Evolutionary conservation across 1,139 yeast genomes (phyloP), one percentile per base, ranked within the genome.

Genomic region (Blastobotrys malaysiensis): DNA sequence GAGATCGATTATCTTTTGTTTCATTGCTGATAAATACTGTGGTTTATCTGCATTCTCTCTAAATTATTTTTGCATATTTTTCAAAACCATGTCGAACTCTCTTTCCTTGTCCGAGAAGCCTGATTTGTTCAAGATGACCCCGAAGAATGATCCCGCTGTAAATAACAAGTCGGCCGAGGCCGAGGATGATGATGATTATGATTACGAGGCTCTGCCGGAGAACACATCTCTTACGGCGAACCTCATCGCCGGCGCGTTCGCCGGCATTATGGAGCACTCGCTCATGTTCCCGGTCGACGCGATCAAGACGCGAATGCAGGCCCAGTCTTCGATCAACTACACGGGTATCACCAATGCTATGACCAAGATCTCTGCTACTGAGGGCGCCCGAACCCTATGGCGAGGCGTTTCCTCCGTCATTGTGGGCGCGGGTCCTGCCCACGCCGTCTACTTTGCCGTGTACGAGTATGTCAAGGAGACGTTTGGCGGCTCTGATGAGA

Each of bases 371-470:
- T 79, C 90, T 18, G 81, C 96, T 14, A 78, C 87, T n/a, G 99
- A 93, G 70, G 99, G 99, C 1, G 88, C 95, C 2, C 70, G 82
- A 56, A 88, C 96, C 1, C 79, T 91, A 48, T 93, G 98, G 97
- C 78, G 96, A 67, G 99, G 99, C 57, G 90, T 93, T 36, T 84
- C 93, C 14, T 88, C 97, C 1, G 96, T 95, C 60, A 83, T 91
- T 9, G 69, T 93, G 59, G 99, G 99, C 46, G 98, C 99, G n/a
- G 99, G 99, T 4, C 99, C 99, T 1, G 98, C 99, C 9, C 99
- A 93, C 73, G 99, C 99, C 1, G 88, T 95, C 14, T 95, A 95
- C 73, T 93, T 91, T 71, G 86, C 93, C n/a, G 96, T 95, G 6
- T 95, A 91, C 72, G 99, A 93, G 72, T 79, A 84, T 49, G 80